These are phyloP conservation scores for Tetradesmus obliquus DNA, from an alignment of 139 green algal genomes.

Conservation along the genomic window DNA sequence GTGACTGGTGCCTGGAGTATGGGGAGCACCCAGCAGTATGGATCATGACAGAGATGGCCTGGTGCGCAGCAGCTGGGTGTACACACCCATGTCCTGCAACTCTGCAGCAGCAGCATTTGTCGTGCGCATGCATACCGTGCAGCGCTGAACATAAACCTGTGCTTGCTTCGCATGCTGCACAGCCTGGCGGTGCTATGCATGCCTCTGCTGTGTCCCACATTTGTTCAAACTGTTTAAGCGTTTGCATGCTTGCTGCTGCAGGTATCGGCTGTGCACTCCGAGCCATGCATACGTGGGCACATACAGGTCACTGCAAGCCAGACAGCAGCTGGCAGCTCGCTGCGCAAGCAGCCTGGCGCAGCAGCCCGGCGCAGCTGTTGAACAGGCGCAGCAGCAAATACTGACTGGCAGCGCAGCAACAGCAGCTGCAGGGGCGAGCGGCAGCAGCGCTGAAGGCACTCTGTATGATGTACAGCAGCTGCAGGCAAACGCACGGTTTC, in stretches of 20 bases:
- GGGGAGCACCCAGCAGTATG: slow-evolving; percentile 50
- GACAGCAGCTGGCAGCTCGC: slow-evolving; percentile 11
- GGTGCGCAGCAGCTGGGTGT: slow-evolving; percentile 42
- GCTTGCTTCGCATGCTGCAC: not conserved
- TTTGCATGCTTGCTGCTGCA: not conserved
- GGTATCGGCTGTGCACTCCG: slow-evolving; percentile 33
- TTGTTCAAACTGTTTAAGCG: not conserved
- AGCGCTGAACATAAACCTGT: too few relatives aligned
- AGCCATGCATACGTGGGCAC: not conserved
- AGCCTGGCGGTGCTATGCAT: not conserved
- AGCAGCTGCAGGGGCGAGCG: not conserved
- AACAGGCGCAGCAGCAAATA: slow-evolving; percentile 12
- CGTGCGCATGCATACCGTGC: not conserved
- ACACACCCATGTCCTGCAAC: not conserved
- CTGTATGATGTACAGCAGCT: not conserved
- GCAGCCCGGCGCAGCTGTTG: slow-evolving; percentile 30
- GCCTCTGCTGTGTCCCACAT: too few relatives aligned
- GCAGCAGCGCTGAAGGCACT: not conserved
- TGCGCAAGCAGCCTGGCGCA: not conserved
- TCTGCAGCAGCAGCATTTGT: not conserved
- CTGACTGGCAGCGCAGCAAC: slow-evolving; percentile 13
- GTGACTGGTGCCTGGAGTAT: slow-evolving; percentile 63
- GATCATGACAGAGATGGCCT: slow-evolving; percentile 55
- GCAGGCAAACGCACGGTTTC: slow-evolving; percentile 2
- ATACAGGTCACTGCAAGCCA: not conserved